Evolutionary conservation across 495 filamentous ascomycete species (phyloP).

Genomic region (Staphylotrichum tortipilum): DNA sequence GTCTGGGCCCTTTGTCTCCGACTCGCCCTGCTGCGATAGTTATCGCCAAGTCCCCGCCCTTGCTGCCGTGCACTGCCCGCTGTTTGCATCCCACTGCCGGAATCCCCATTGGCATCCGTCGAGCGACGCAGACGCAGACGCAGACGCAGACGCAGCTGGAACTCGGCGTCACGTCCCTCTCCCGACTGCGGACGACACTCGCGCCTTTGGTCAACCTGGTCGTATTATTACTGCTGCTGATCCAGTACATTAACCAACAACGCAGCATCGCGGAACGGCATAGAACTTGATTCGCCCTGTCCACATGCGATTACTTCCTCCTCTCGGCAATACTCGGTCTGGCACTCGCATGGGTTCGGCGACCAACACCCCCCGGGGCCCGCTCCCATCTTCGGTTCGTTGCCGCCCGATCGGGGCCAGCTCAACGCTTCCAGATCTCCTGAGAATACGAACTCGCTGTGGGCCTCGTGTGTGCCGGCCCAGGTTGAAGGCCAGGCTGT

Average conservation of each 20-base stretch:
- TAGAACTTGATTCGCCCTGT: background rate
- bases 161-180: too few species aligned
- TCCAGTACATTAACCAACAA: slow-evolving; percentile 11
- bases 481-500: background rate
- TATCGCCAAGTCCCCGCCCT: too few species aligned
- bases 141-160: too few species aligned
- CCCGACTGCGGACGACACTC: too few species aligned
- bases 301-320: background rate
- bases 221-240: slow-evolving; percentile 1
- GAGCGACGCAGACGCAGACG: too few species aligned
- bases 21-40: too few species aligned
- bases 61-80: too few species aligned
- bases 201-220: background rate
- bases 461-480: background rate
- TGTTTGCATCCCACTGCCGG: too few species aligned
- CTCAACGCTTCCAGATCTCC: background rate
- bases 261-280: background rate
- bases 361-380: background rate
- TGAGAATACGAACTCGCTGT: background rate
- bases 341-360: background rate
- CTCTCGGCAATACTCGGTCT: background rate
- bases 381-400: background rate
- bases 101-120: too few species aligned
- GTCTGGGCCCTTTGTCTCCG: too few species aligned
- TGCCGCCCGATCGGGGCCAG: background rate